Percentiles rank a stretch among this genome's conserved stretches.
Conservation (phyloP, 2,329 filamentous ascomycete species). For the Monosporascus cannonballus region DNA sequence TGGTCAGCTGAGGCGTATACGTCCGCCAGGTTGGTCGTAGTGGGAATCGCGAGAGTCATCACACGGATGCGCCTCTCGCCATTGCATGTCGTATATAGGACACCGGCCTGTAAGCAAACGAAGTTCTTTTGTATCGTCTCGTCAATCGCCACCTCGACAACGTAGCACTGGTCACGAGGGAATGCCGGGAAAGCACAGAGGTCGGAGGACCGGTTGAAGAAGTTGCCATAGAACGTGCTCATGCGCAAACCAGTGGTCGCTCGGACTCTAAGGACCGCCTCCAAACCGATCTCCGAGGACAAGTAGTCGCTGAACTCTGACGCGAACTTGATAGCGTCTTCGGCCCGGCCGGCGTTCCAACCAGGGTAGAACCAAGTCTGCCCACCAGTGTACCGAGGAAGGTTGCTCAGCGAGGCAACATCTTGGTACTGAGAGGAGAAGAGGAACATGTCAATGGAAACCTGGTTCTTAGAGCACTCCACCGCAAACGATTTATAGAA, state of each 20-base stretch:
- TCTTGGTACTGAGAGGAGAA: constrained; percentile 97
- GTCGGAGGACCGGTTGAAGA: constrained; percentile 97
- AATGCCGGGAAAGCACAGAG: constrained; percentile 97
- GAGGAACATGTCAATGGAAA: constrained; percentile 97
- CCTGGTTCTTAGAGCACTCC: constrained; percentile 97
- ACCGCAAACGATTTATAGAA: constrained; percentile 99
- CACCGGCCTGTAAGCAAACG: constrained; percentile 87
- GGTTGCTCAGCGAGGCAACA: constrained; percentile 90
- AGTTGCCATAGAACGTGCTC: constrained; percentile 98
- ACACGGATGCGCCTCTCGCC: constrained; percentile 93
- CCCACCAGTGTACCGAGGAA: constrained; percentile 92
- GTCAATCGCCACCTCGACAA: constrained; percentile 96
- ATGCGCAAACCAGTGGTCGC: constrained; percentile 92
- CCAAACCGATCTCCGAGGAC: constrained; percentile 92
- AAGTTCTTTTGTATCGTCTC: constrained; percentile 88
- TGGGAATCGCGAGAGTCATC: constrained; percentile 86
- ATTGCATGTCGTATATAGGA: constrained; percentile 96
- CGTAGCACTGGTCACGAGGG: constrained; percentile 93
- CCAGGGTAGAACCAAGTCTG: constrained; percentile 98
- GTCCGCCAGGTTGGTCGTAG: constrained; percentile 83
- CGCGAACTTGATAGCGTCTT: constrained; percentile 97
- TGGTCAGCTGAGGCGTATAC: constrained; percentile 94
- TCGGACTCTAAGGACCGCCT: constrained; percentile 90
- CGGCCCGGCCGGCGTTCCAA: constrained; percentile 88
- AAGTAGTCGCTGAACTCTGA: constrained; percentile 95